Evolutionary conservation across 2,329 filamentous ascomycete species (phyloP).

Genomic region (Colletotrichum chrysophilum): DNA sequence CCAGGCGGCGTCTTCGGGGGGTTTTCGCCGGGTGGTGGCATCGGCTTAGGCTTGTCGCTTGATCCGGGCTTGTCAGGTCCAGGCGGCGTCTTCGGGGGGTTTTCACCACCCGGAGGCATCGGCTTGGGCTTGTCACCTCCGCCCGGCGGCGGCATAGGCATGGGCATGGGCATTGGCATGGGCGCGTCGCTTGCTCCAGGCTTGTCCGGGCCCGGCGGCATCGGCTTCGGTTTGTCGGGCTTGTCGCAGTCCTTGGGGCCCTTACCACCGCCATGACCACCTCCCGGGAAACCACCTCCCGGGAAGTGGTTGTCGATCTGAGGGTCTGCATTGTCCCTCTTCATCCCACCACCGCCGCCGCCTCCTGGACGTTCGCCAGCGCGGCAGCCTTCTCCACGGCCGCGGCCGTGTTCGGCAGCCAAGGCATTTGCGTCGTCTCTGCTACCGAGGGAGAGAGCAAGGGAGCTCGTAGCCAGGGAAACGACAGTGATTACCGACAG

Average conservation of each 20-base stretch:
- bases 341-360: background rate
- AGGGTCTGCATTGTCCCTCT: background rate
- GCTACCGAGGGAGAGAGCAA: constrained; percentile 1
- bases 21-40: background rate
- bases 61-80: background rate
- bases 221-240: background rate
- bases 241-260: background rate
- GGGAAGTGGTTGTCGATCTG: background rate
- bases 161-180: background rate
- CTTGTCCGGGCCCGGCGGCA: background rate
- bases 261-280: background rate
- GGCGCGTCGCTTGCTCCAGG: background rate
- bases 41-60: background rate
- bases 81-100: background rate
- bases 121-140: background rate
- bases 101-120: background rate
- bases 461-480: constrained; percentile 9
- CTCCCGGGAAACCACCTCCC: background rate
- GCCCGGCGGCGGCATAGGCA: background rate
- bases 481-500: constrained; percentile 9
- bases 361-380: background rate
- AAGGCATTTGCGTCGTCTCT: background rate
- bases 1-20: background rate
- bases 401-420: background rate
- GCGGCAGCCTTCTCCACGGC: background rate